Evolutionary conservation across 2,329 filamentous ascomycete species (phyloP).

Genomic region (Aspergillus sp.): DNA sequence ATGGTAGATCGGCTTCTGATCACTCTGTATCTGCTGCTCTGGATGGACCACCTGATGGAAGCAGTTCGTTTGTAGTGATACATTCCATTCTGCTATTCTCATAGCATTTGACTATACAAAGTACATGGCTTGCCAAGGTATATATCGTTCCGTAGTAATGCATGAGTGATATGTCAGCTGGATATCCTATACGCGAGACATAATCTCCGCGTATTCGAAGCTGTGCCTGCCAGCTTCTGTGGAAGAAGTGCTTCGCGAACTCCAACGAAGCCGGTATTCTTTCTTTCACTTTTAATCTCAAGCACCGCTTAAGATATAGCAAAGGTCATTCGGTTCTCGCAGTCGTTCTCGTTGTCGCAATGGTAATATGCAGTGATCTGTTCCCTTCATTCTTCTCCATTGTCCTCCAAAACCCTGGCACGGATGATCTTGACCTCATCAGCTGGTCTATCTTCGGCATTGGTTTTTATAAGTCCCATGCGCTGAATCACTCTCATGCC

Average conservation of each 20-base stretch:
- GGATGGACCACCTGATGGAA: slow-evolving; percentile 64
- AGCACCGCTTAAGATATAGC: neutral
- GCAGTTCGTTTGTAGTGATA: slow-evolving; percentile 72
- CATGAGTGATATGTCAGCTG: no score
- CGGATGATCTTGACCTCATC: slow-evolving; percentile 74
- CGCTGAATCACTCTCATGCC: slow-evolving; percentile 78
- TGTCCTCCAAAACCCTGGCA: slow-evolving; percentile 58
- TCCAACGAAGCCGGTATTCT: no score
- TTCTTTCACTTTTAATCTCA: neutral
- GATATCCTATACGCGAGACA: no score
- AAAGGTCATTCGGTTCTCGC: neutral
- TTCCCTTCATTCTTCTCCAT: slow-evolving; percentile 35
- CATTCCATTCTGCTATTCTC: slow-evolving; percentile 36
- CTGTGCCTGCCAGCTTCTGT: no score
- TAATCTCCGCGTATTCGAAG: no score
- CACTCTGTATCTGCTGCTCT: slow-evolving; percentile 85
- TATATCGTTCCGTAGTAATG: no score
- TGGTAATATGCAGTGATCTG: neutral
- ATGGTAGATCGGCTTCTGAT: slow-evolving; percentile 54
- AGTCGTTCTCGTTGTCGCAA: neutral
- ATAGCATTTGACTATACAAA: neutral
- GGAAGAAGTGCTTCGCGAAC: no score
- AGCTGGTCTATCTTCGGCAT: slow-evolving; percentile 66
- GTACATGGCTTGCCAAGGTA: neutral
- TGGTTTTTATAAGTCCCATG: slow-evolving; percentile 82